Evolutionary conservation across 2,329 filamentous ascomycete species (phyloP).

Genomic region (Alternaria angustiovoidea): DNA sequence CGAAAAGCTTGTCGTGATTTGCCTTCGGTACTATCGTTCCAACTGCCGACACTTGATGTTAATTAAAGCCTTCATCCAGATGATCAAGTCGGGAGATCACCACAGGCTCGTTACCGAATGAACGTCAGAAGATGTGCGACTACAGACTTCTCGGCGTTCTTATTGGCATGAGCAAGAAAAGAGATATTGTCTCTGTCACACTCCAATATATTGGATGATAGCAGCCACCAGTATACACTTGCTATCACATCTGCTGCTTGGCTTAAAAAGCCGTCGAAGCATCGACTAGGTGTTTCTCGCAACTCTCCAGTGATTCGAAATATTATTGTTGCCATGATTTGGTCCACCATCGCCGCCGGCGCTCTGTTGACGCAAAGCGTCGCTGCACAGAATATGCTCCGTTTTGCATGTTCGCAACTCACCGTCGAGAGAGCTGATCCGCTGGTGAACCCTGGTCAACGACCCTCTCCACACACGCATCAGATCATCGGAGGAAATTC

Average conservation of each 20-base stretch:
- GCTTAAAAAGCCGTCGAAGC: not conserved
- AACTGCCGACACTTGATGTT: conserved; percentile 27
- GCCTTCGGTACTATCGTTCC: conserved; percentile 29
- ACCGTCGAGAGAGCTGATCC: conserved; percentile 63
- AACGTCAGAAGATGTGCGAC: not conserved
- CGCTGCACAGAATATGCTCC: conserved; percentile 44
- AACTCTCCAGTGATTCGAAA: not conserved
- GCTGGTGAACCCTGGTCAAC: conserved; percentile 39
- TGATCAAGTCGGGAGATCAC: not conserved
- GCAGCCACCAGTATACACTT: too few species aligned
- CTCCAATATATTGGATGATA: not conserved
- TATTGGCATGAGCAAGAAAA: not conserved
- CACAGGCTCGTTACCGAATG: not conserved
- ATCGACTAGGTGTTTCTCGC: not conserved
- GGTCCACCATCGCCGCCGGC: conserved; percentile 30
- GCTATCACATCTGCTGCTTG: not conserved
- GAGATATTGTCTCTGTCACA: not conserved
- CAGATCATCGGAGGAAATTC: conserved; percentile 46
- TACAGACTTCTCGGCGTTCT: not conserved
- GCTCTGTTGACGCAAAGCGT: conserved; percentile 35
- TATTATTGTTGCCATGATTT: conserved; percentile 27
- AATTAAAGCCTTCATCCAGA: conserved; percentile 28
- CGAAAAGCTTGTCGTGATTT: conserved; percentile 4
- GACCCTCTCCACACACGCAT: conserved; percentile 41
- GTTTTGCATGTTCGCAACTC: conserved; percentile 46